These are phyloP conservation scores for Carpinus fangiana DNA, from an alignment of 306 rosid genomes.

Conservation along the genomic window DNA sequence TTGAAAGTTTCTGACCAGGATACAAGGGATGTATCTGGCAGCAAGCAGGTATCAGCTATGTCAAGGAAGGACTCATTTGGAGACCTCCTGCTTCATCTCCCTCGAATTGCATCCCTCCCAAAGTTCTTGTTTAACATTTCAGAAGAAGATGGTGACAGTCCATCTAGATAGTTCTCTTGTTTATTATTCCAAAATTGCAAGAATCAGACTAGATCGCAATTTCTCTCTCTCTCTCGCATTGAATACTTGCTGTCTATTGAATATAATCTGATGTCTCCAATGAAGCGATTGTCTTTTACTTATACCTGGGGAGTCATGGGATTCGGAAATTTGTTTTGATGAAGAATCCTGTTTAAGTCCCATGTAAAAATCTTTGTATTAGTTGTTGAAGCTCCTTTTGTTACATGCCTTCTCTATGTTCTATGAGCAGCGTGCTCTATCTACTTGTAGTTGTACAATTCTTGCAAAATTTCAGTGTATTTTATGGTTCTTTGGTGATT, in stretches of 20 bases:
- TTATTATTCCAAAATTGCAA: conserved; percentile 2
- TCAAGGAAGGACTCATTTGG: conserved; percentile 82
- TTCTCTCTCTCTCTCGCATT: conserved; percentile 3
- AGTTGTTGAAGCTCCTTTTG: not conserved
- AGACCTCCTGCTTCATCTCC: conserved; percentile 72
- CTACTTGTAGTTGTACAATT: not conserved
- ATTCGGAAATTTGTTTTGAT: conserved; percentile 66
- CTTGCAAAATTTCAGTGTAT: not conserved
- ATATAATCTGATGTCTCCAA: conserved; percentile 9
- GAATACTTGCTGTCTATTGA: conserved; percentile 11
- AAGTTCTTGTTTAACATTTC: conserved; percentile 72
- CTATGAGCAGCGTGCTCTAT: conserved; percentile 1
- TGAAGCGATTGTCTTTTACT: conserved; percentile 9
- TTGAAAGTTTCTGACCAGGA: conserved; percentile 43
- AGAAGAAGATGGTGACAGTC: conserved; percentile 54
- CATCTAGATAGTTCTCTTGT: conserved; percentile 31
- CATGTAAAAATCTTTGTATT: conserved; percentile 18
- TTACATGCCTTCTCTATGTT: conserved; percentile 3
- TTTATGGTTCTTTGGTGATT: not conserved
- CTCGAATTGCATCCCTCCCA: conserved; percentile 70
- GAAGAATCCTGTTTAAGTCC: conserved; percentile 52
- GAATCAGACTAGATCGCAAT: conserved; percentile 16
- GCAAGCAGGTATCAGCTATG: conserved; percentile 55
- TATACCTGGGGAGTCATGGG: conserved; percentile 37
- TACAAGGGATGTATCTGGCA: conserved; percentile 34